A percentile compares a stretch with the other conserved stretches of the same genome.
Evolutionary conservation across 768 basidiomycete species (phyloP).

Genomic region (Erythrobasidium yunnanense): DNA sequence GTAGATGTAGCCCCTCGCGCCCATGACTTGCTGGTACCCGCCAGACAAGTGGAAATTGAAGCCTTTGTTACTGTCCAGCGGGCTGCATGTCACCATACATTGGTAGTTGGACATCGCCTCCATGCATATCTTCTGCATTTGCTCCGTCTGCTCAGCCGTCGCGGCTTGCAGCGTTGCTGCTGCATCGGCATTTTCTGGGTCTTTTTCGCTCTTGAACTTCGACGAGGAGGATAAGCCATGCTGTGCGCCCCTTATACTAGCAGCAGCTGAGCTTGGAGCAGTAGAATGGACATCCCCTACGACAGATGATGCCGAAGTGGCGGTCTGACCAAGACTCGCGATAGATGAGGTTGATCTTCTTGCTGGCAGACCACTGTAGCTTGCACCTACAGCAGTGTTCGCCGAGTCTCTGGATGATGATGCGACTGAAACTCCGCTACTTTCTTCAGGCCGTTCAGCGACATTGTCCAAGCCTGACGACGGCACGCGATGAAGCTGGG

Average conservation of each 20-base stretch:
- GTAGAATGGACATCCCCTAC: conserved; percentile 11
- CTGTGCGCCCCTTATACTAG: neutral
- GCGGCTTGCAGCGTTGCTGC: neutral
- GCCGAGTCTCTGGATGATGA: neutral
- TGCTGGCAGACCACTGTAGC: neutral
- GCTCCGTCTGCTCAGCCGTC: neutral
- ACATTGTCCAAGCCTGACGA: no score
- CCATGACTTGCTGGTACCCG: conserved; percentile 83
- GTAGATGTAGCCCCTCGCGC: conserved; percentile 72
- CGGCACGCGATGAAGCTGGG: neutral
- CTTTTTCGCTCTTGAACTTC: neutral
- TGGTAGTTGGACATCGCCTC: conserved; percentile 26
- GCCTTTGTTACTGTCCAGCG: conserved; percentile 8
- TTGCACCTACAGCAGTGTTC: neutral
- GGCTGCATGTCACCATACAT: conserved; percentile 15
- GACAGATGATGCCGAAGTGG: conserved; percentile 8
- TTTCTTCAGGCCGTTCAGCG: no score
- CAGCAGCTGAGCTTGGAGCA: neutral
- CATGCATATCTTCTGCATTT: conserved; percentile 6
- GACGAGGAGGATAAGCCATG: neutral
- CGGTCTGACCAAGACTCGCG: conserved; percentile 1
- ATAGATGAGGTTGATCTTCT: conserved; percentile 6
- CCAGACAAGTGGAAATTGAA: conserved; percentile 86
- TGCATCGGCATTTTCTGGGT: neutral
- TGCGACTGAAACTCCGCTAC: no score